A percentile compares a stretch with the other conserved stretches of the same genome.
Evolutionary conservation across 2,329 filamentous ascomycete genomes (phyloP).

Genomic region (Xylariaceae sp.): DNA sequence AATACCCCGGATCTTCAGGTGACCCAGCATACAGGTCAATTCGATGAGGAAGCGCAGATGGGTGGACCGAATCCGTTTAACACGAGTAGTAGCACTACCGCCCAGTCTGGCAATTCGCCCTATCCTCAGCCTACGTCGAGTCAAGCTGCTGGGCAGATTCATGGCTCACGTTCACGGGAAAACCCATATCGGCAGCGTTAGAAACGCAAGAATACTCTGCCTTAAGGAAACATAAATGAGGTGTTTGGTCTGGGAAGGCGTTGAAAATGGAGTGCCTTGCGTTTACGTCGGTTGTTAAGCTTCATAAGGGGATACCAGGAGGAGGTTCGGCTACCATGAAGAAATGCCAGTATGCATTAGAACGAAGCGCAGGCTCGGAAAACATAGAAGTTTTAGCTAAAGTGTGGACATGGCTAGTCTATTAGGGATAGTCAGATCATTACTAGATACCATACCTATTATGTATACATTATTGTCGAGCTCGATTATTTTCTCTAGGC

Average conservation of each 20-base stretch:
- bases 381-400: background rate
- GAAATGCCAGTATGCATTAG: constrained; percentile 11
- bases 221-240: constrained; percentile 9
- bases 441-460: background rate
- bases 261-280: constrained; percentile 6
- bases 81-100: background rate
- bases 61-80: constrained; percentile 32
- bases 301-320: constrained; percentile 1
- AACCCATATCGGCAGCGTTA: constrained; percentile 29
- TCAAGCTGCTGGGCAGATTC: constrained; percentile 4
- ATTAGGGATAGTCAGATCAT: background rate
- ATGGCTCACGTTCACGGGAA: constrained; percentile 15
- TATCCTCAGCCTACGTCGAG: constrained; percentile 20
- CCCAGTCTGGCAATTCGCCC: constrained; percentile 15
- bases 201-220: constrained; percentile 3
- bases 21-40: constrained; percentile 33
- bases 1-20: constrained; percentile 32
- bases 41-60: constrained; percentile 38
- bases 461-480: background rate
- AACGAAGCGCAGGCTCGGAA: background rate
- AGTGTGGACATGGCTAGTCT: background rate
- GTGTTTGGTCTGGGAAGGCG: constrained; percentile 13
- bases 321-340: constrained; percentile 13
- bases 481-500: background rate
- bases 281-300: background rate